A percentile compares a stretch with the other conserved stretches of the same genome.
Evolutionary conservation across 306 rosid species (phyloP).

Genomic region (Inga oerstediana): DNA sequence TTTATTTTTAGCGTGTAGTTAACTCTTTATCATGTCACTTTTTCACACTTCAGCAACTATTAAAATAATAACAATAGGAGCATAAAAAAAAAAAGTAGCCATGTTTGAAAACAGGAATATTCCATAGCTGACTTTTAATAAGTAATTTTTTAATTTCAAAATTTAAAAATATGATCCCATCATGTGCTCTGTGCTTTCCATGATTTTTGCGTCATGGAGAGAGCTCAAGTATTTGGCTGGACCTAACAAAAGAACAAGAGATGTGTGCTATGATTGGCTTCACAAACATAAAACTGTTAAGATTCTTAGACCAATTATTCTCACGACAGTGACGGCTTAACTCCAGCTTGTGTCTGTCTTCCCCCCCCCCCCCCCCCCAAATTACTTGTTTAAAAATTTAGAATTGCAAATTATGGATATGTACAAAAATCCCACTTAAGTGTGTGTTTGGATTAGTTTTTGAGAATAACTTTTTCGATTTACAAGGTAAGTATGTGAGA

Average conservation of each 20-base stretch:
- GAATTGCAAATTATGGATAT: not conserved
- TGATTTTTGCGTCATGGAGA: not conserved
- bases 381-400: not conserved
- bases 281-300: not conserved
- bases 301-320: not conserved
- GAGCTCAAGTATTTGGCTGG: not conserved
- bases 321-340: not conserved
- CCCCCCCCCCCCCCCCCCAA: no score
- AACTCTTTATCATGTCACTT: not conserved
- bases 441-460: no score
- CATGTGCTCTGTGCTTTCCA: not conserved
- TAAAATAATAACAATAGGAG: not conserved
- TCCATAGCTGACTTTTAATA: not conserved
- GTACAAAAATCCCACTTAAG: no score
- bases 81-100: not conserved
- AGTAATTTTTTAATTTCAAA: not conserved
- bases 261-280: not conserved
- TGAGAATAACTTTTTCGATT: no score
- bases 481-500: no score
- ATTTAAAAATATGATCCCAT: not conserved
- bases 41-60: not conserved
- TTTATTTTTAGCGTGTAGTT: not conserved
- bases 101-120: not conserved
- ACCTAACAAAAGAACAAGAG: not conserved
- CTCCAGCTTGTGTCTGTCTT: not conserved